These are phyloP conservation scores for Trypanosoma cruzi DNA, from an alignment of 208 protist genomes.

Conservation along the genomic window DNA sequence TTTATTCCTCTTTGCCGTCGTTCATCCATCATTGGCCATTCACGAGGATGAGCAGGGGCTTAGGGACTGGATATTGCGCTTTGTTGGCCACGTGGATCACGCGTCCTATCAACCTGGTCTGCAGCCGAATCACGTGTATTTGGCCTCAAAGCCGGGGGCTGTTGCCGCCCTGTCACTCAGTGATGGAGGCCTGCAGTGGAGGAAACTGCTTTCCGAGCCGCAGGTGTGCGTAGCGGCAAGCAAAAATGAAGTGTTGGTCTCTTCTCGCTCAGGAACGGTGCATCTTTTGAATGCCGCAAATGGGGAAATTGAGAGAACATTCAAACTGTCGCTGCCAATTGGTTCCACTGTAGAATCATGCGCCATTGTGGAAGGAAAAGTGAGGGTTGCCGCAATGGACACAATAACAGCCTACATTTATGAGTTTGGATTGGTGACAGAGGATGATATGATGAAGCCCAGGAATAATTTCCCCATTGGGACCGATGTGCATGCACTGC, in stretches of 20 bases:
- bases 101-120: constrained; percentile 43
- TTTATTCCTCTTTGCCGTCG: constrained; percentile 18
- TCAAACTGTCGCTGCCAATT: constrained; percentile 33
- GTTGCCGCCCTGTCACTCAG: constrained; percentile 55
- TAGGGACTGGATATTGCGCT: constrained; percentile 79
- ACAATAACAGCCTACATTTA: constrained; percentile 34
- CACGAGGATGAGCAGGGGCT: constrained; percentile 89
- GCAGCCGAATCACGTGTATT: constrained; percentile 38
- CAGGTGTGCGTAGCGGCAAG: constrained; percentile 58
- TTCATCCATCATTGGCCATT: constrained; percentile 43
- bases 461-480: constrained; percentile 12
- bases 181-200: constrained; percentile 56
- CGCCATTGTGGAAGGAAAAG: constrained; percentile 27
- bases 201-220: constrained; percentile 45
- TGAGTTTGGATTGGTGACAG: constrained; percentile 30
- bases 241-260: constrained; percentile 36
- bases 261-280: constrained; percentile 46
- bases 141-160: constrained; percentile 68
- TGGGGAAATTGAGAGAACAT: constrained; percentile 64
- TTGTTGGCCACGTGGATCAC: constrained; percentile 74
- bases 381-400: constrained; percentile 37
- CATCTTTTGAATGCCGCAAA: constrained; percentile 49
- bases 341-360: constrained; percentile 39
- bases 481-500: neutral
- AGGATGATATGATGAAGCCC: constrained; percentile 14